phyloP scores from a whole-genome alignment of 2,329 filamentous ascomycete species.

The Diaporthe sp. region DNA sequence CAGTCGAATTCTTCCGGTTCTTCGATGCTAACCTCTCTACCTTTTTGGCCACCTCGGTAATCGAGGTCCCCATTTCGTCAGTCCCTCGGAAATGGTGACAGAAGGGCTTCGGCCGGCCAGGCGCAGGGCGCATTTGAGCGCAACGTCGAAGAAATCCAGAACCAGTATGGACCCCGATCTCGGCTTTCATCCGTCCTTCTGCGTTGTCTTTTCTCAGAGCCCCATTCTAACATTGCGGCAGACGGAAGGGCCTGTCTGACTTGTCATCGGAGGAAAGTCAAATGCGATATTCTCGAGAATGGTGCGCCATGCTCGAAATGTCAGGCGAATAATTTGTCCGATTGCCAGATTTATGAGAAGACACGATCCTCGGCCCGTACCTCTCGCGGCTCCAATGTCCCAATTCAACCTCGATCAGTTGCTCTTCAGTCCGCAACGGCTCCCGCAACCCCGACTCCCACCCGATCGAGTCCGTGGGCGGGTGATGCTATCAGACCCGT shows the following conservation, averaged over 20 bases:
- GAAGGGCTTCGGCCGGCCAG: background rate
- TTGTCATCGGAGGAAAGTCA: conserved; percentile 4
- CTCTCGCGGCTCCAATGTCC: background rate
- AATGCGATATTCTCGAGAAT: background rate
- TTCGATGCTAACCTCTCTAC: no score
- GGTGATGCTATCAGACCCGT: no score
- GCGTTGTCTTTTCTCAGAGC: background rate
- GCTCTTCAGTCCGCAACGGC: background rate
- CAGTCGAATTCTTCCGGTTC: background rate
- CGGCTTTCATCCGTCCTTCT: background rate
- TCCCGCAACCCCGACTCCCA: background rate
- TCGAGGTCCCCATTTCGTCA: background rate
- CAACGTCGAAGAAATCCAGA: background rate
- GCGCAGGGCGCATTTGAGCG: background rate
- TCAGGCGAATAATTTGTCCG: background rate
- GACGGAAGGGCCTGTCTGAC: conserved; percentile 3
- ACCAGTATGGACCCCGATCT: conserved; percentile 20
- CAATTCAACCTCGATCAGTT: conserved; percentile 7
- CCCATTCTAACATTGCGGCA: background rate
- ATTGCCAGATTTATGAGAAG: conserved; percentile 9
- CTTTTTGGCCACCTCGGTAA: background rate
- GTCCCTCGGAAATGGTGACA: conserved; percentile 10
- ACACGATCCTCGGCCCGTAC: background rate
- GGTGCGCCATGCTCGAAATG: conserved; percentile 10
- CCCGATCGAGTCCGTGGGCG: background rate